These are phyloP conservation scores for Wickerhamomyces sp. DNA, from an alignment of 1,139 yeast genomes.

Conservation along the genomic window DNA sequence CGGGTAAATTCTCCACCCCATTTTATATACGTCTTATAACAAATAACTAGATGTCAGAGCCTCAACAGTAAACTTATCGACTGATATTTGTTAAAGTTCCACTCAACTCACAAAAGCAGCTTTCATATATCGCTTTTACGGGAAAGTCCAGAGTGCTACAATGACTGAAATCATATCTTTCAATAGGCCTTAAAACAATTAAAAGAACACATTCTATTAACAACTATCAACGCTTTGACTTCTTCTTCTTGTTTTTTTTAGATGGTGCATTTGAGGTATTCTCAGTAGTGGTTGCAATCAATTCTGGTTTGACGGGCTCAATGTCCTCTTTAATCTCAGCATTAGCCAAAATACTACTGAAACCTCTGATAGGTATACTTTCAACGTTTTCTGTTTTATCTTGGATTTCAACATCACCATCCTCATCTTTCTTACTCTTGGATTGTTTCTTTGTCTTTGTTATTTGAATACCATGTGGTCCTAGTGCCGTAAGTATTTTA, in stretches of 20 bases:
- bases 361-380: slow-evolving; percentile 21
- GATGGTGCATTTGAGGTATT: not conserved
- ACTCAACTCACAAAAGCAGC: too few relatives aligned
- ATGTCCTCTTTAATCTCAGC: slow-evolving; percentile 32
- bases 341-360: slow-evolving; percentile 27
- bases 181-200: too few relatives aligned
- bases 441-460: slow-evolving; percentile 18
- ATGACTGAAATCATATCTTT: too few relatives aligned
- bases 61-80: too few relatives aligned
- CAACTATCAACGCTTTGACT: slow-evolving; percentile 22
- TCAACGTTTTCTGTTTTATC: slow-evolving; percentile 1
- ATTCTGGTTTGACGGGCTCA: slow-evolving; percentile 4
- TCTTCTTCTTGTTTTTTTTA: slow-evolving; percentile 23
- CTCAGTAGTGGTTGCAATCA: slow-evolving; percentile 7
- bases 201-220: too few relatives aligned
- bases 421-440: slow-evolving; percentile 4
- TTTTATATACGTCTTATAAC: too few relatives aligned
- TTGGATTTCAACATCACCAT: slow-evolving; percentile 1
- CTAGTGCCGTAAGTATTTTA: slow-evolving; percentile 72
- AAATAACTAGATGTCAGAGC: too few relatives aligned
- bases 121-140: too few relatives aligned
- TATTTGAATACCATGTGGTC: slow-evolving; percentile 68
- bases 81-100: too few relatives aligned
- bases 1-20: too few relatives aligned
- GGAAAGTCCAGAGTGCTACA: too few relatives aligned